These are phyloP conservation scores for Cardamine resedifolia DNA, from an alignment of 345 rosid species.

Conservation along the genomic window DNA sequence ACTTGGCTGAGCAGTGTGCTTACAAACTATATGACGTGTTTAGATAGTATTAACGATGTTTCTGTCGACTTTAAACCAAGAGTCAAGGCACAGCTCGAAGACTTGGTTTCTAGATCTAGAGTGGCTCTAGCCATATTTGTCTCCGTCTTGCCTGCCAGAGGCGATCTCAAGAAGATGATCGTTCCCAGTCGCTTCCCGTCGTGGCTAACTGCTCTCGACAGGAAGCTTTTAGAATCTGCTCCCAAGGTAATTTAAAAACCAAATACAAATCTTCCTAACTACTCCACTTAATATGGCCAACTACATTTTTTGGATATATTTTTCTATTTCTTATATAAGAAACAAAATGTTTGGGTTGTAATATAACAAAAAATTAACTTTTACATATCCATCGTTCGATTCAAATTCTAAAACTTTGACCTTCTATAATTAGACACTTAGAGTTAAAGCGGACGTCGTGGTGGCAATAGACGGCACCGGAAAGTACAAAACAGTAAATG, in stretches of 20 bases:
- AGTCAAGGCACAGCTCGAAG: constrained; percentile 43
- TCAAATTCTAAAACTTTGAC: neutral
- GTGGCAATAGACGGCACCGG: constrained; percentile 83
- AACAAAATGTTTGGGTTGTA: neutral
- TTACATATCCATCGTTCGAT: neutral
- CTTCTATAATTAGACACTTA: constrained; percentile 12
- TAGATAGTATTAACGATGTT: constrained; percentile 51
- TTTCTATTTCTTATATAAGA: neutral
- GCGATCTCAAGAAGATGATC: constrained; percentile 17
- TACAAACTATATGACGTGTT: constrained; percentile 78
- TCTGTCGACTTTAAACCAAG: constrained; percentile 24
- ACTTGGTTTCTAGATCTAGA: constrained; percentile 57
- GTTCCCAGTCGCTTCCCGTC: constrained; percentile 41
- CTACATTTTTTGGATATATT: neutral
- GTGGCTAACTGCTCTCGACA: constrained; percentile 60
- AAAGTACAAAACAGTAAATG: constrained; percentile 62
- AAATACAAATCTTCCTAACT: neutral
- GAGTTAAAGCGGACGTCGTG: constrained; percentile 53
- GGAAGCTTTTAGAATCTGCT: constrained; percentile 44
- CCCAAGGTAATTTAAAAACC: constrained; percentile 34
- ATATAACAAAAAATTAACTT: neutral
- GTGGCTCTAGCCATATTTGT: constrained; percentile 59
- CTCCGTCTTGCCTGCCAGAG: constrained; percentile 31
- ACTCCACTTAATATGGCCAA: neutral
- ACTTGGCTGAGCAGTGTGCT: constrained; percentile 81